Percentiles rank a stretch among this genome's conserved stretches.
Conservation (phyloP, 768 basidiomycete genomes). For the Termitomyces sp. region DNA sequence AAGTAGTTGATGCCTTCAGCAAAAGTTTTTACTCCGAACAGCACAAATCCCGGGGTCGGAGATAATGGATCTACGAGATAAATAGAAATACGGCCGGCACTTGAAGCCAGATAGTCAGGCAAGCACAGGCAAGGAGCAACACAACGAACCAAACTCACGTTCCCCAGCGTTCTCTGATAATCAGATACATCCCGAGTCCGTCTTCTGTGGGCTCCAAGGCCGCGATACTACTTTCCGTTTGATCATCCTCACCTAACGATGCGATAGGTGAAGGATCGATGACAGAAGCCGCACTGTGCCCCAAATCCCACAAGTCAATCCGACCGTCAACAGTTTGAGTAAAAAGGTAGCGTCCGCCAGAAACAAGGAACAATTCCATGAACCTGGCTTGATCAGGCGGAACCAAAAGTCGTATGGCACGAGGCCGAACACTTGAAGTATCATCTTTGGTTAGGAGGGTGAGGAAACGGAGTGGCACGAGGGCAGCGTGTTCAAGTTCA, state of each 20-base stretch:
- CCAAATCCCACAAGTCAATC: slow-evolving; percentile 11
- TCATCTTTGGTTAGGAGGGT: not conserved
- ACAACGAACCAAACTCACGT: not conserved
- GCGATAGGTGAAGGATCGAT: slow-evolving; percentile 3
- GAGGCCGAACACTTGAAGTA: slow-evolving; percentile 1
- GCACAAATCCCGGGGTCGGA: slow-evolving; percentile 4
- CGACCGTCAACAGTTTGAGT: slow-evolving; percentile 8
- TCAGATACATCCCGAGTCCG: slow-evolving; percentile 4
- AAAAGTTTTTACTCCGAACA: slow-evolving; percentile 1
- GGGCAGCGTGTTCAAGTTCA: slow-evolving; percentile 4
- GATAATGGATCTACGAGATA: slow-evolving; percentile 2
- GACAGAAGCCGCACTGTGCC: not conserved
- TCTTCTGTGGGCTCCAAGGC: slow-evolving; percentile 7
- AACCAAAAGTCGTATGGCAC: slow-evolving; percentile 3
- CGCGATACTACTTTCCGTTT: slow-evolving; percentile 5
- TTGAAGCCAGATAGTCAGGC: not conserved
- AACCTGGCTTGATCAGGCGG: slow-evolving; percentile 2
- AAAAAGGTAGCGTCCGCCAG: slow-evolving; percentile 12
- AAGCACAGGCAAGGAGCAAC: not conserved
- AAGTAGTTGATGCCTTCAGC: not conserved
- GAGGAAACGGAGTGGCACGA: slow-evolving; percentile 4
- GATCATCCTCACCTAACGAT: slow-evolving; percentile 7
- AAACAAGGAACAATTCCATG: slow-evolving; percentile 6
- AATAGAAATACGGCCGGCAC: not conserved
- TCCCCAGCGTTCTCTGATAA: slow-evolving; percentile 5